Percentiles rank a stretch among this genome's conserved stretches.
Evolutionary conservation across 106 monocot species (phyloP).

Genomic region (Vanilla planifolia): DNA sequence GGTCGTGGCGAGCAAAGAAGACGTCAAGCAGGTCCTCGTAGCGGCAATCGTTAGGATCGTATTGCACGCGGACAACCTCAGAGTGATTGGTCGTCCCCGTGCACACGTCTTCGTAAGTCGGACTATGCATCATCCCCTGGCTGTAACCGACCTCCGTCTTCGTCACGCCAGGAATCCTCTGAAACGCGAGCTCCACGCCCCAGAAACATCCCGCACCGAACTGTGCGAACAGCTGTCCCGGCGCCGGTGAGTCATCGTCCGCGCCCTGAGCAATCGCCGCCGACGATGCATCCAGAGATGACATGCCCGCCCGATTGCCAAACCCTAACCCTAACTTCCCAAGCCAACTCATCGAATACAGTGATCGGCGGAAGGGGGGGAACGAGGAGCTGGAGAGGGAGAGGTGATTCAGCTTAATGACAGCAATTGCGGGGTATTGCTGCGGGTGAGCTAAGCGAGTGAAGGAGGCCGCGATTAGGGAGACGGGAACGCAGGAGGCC

Average conservation of each 20-base stretch:
- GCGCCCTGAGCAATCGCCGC: constrained; percentile 58
- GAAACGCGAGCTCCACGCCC: constrained; percentile 86
- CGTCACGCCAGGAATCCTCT: constrained; percentile 73
- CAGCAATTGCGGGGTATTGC: constrained; percentile 3
- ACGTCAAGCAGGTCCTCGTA: constrained; percentile 69
- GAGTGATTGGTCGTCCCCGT: constrained; percentile 64
- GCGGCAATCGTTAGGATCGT: constrained; percentile 52
- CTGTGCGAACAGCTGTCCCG: constrained; percentile 73
- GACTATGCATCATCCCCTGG: constrained; percentile 65
- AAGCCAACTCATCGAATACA: constrained; percentile 43
- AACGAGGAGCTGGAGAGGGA: constrained; percentile 6
- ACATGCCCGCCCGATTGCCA: constrained; percentile 18
- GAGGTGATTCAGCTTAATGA: constrained; percentile 1
- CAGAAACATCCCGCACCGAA: constrained; percentile 98
- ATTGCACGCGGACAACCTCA: constrained; percentile 81
- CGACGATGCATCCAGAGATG: constrained; percentile 23
- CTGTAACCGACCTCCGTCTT: constrained; percentile 87
- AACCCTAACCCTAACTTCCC: constrained; percentile 56
- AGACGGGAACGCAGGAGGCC: not conserved
- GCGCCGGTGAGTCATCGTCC: constrained; percentile 61
- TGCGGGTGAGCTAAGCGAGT: constrained; percentile 8
- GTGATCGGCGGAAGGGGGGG: not conserved
- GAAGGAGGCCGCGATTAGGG: not conserved
- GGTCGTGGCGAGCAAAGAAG: constrained; percentile 83
- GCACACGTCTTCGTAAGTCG: constrained; percentile 85